Percentiles rank a stretch among this genome's conserved stretches.
These are phyloP conservation scores for Coniochaeta sp. DNA, from an alignment of 2,329 filamentous ascomycete genomes.

Conservation along the genomic window DNA sequence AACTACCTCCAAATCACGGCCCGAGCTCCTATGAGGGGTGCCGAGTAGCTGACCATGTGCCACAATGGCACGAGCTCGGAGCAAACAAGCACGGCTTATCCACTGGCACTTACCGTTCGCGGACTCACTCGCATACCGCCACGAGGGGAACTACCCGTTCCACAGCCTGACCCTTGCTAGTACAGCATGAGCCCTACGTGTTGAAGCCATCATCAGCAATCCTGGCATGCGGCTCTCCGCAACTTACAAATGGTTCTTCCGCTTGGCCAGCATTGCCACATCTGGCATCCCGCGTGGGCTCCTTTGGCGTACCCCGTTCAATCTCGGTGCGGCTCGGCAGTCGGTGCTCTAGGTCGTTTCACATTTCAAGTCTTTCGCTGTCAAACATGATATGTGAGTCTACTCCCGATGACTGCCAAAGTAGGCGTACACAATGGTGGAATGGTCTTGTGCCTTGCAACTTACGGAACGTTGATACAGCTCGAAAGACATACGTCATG, in stretches of 20 bases:
- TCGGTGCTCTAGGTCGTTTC: neutral
- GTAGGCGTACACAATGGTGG: neutral
- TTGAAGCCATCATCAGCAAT: neutral
- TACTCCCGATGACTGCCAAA: neutral
- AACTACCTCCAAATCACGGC: neutral
- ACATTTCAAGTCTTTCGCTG: neutral
- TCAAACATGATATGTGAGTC: neutral
- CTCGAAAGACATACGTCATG: too few species aligned
- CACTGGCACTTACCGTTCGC: neutral
- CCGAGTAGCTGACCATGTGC: neutral
- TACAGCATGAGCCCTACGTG: conserved; percentile 1
- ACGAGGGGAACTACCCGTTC: neutral
- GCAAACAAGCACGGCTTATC: neutral
- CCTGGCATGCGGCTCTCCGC: neutral
- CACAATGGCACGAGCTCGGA: neutral
- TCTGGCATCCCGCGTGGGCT: neutral
- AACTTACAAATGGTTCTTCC: neutral
- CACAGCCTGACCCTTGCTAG: neutral
- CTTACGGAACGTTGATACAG: too few species aligned
- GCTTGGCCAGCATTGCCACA: neutral
- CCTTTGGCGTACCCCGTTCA: neutral
- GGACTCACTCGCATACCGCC: conserved; percentile 1
- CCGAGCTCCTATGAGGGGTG: neutral
- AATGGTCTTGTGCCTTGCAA: neutral
- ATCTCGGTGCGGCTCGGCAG: neutral